These are phyloP conservation scores for Kalanchoe fedtschenkoi DNA, from an alignment of 164 flowering plant species.

Conservation along the genomic window DNA sequence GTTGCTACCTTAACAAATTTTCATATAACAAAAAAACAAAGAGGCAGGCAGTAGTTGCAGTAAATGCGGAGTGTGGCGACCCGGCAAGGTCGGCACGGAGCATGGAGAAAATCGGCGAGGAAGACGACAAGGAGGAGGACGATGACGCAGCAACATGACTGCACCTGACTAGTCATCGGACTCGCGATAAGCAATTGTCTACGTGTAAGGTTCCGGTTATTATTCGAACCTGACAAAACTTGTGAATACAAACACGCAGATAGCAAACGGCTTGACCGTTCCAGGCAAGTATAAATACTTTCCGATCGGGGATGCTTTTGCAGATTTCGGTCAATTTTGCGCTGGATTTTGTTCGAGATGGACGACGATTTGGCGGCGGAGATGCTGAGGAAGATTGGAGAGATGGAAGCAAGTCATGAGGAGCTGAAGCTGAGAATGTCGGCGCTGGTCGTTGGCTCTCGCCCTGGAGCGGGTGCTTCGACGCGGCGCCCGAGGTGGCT, in stretches of 20 bases:
- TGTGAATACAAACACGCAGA: neutral
- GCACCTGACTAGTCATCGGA: too few species aligned
- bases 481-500: constrained; percentile 66
- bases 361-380: constrained; percentile 30
- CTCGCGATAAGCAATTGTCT: too few species aligned
- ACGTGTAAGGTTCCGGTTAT: neutral
- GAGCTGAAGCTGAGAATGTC: constrained; percentile 66
- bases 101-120: too few species aligned
- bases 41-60: too few species aligned
- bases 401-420: constrained; percentile 68
- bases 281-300: neutral
- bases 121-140: too few species aligned
- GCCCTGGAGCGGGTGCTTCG: constrained; percentile 12
- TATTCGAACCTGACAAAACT: neutral
- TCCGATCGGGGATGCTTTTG: neutral
- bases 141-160: too few species aligned
- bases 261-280: too few species aligned
- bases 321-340: neutral
- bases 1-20: too few species aligned
- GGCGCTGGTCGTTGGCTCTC: constrained; percentile 14
- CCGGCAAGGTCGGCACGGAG: too few species aligned
- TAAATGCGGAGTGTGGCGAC: too few species aligned
- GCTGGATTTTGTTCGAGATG: neutral
- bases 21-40: too few species aligned
- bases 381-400: constrained; percentile 75